Conservation (phyloP, 2,329 filamentous ascomycete genomes). For the Mycosphaerella arachidis region DNA sequence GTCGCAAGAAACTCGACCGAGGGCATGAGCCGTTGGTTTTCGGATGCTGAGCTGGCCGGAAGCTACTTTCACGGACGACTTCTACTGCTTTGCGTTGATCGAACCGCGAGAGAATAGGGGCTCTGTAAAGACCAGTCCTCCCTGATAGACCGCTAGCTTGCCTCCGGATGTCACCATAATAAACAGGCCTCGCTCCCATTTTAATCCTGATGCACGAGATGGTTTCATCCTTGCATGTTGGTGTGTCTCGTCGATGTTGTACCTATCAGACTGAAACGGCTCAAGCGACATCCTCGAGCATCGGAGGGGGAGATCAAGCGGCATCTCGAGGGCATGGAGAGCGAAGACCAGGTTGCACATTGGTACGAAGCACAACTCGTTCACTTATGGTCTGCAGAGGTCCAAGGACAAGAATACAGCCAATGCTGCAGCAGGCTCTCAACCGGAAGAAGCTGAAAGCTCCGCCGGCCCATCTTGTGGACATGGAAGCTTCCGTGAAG, state of each 20-base stretch:
- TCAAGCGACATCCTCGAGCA: slow-evolving; percentile 29
- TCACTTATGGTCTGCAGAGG: slow-evolving; percentile 55
- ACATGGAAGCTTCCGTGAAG: slow-evolving; percentile 53
- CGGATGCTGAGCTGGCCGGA: no score
- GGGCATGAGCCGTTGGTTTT: no score
- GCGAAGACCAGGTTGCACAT: slow-evolving; percentile 52
- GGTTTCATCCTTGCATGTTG: background rate
- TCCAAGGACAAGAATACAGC: slow-evolving; percentile 57
- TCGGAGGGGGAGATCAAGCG: slow-evolving; percentile 23
- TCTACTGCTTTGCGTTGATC: no score
- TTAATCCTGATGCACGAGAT: background rate
- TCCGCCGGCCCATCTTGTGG: slow-evolving; percentile 43
- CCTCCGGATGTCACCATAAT: background rate
- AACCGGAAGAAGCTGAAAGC: slow-evolving; percentile 47
- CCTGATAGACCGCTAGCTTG: background rate
- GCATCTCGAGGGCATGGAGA: slow-evolving; percentile 21
- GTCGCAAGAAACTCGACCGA: no score
- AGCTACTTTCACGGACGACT: no score
- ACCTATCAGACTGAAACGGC: background rate
- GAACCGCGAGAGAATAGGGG: no score
- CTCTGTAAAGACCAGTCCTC: no score
- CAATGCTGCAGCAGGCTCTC: slow-evolving; percentile 55
- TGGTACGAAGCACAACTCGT: slow-evolving; percentile 61
- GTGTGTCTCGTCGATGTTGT: background rate
- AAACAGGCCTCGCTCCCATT: background rate